Base-by-base conservation (phyloP, 805 yeast genomes). In the Pichia occidentalis region DNA sequence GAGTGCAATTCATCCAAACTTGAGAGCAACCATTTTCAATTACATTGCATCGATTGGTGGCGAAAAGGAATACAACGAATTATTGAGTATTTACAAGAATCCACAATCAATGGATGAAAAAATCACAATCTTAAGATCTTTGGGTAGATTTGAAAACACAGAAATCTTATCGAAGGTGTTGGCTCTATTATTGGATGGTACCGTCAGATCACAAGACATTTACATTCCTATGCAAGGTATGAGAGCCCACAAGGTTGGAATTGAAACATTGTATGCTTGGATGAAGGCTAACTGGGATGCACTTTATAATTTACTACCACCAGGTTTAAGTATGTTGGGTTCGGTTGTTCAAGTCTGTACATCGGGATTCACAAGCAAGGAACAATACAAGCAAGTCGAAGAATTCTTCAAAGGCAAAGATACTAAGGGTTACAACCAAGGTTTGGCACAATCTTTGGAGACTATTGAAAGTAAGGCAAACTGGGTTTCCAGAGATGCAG, bases 261-360 rank as follows among this genome's bases (percentile, higher is more conserved):
- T 81, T 42, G 74, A 75, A 48, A 71, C 75, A 10, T 62, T 80
- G 47, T 88, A 88, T 85, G 39, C 53, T 13, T 90, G 95, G 95
- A 54, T 77, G 49, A 52, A 60, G 14, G 52, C 43, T 11, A 79
- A 88, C 60, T 90, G 94, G 90, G 86, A 76, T 40, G 70, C 65
- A 31, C 55, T 90, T 43, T 62, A 63, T 50, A 70, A 75, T 57
- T 65, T 71, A 52, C 71, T 86, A 56, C 95, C 97, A 36, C 85
- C 95, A 12, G 81, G 85, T 10, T 70, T 81, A 46, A 70, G 86
- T 18, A 76, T 87, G 85, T 68, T 90, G 51, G 82, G 90, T 16
- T 67, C 80, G 14, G 78, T 92, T 42, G 82, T 90, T 27, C 66
- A 70, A 23, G 46, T 82, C 24, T 63, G 79, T 33, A 71, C 84